These are phyloP conservation scores for Sporobolomyces pararoseus DNA, from an alignment of 768 basidiomycete species.

Conservation along the genomic window DNA sequence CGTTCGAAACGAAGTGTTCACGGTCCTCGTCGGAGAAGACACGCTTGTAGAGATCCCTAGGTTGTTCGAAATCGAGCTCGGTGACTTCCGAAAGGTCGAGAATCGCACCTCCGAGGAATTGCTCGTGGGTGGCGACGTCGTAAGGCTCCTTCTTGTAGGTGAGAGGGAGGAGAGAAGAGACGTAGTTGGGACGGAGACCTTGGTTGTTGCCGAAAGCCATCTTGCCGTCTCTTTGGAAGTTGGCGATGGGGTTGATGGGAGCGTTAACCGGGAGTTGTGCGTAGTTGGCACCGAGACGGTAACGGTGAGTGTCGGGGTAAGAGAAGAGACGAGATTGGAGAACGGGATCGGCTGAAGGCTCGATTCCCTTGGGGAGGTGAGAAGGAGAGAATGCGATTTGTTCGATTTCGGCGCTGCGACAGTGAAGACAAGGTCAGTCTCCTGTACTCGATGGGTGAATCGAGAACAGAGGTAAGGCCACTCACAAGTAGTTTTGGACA, in stretches of 20 bases:
- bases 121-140: conserved; percentile 59
- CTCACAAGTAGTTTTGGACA: conserved; percentile 51
- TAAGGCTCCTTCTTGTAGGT: conserved; percentile 54
- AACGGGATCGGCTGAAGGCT: conserved; percentile 85
- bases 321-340: conserved; percentile 92
- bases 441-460: too few species aligned
- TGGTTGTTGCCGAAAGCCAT: conserved; percentile 58
- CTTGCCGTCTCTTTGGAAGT: conserved; percentile 87
- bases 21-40: conserved; percentile 50
- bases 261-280: conserved; percentile 81
- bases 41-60: conserved; percentile 49
- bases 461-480: conserved; percentile 22
- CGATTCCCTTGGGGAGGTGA: conserved; percentile 89
- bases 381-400: conserved; percentile 76
- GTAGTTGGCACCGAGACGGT: conserved; percentile 53
- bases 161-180: conserved; percentile 70
- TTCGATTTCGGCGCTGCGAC: conserved; percentile 45
- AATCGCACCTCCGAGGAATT: conserved; percentile 64
- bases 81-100: conserved; percentile 61
- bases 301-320: conserved; percentile 58
- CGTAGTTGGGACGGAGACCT: conserved; percentile 81
- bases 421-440: too few species aligned
- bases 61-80: conserved; percentile 56
- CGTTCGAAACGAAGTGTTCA: conserved; percentile 50
- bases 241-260: conserved; percentile 66